A percentile compares a stretch with the other conserved stretches of the same genome.
Evolutionary conservation across 2,329 filamentous ascomycete genomes (phyloP).

Genomic region (Sarocladium kiliense): DNA sequence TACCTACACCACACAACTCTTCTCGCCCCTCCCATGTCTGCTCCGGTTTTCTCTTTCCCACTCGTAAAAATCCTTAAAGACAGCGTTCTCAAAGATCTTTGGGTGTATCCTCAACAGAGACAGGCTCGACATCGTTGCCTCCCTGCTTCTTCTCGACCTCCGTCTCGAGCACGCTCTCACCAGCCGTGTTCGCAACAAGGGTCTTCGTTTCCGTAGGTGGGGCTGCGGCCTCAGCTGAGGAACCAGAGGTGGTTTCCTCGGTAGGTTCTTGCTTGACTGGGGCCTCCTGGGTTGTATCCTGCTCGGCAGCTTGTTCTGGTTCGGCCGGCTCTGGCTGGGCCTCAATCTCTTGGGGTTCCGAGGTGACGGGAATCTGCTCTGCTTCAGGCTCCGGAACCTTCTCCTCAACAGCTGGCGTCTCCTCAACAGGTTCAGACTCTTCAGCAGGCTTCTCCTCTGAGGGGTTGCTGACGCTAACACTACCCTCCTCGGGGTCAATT

Average conservation of each 20-base stretch:
- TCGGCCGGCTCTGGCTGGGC: neutral
- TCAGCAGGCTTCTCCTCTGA: constrained; percentile 13
- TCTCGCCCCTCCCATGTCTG: neutral
- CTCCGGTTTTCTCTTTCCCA: neutral
- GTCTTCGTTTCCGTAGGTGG: constrained; percentile 25
- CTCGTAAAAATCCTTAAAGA: neutral
- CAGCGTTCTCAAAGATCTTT: constrained; percentile 20
- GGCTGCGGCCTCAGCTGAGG: neutral
- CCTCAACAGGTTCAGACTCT: neutral
- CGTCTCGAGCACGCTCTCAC: constrained; percentile 37
- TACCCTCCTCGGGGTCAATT: constrained; percentile 45
- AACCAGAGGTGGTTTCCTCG: neutral
- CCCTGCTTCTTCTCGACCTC: constrained; percentile 29
- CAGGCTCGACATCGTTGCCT: constrained; percentile 25
- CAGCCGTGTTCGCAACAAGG: constrained; percentile 35
- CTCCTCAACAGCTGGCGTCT: neutral
- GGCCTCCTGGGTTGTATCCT: constrained; percentile 5
- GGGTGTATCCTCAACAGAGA: constrained; percentile 28
- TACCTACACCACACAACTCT: neutral
- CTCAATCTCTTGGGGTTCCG: neutral
- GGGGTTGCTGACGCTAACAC: constrained; percentile 25
- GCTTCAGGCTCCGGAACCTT: constrained; percentile 8
- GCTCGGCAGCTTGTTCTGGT: neutral
- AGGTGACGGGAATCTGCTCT: neutral
- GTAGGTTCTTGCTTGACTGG: neutral